These are phyloP conservation scores for Amaranthus cruentus DNA, from an alignment of 148 eudicot species.

Conservation along the genomic window DNA sequence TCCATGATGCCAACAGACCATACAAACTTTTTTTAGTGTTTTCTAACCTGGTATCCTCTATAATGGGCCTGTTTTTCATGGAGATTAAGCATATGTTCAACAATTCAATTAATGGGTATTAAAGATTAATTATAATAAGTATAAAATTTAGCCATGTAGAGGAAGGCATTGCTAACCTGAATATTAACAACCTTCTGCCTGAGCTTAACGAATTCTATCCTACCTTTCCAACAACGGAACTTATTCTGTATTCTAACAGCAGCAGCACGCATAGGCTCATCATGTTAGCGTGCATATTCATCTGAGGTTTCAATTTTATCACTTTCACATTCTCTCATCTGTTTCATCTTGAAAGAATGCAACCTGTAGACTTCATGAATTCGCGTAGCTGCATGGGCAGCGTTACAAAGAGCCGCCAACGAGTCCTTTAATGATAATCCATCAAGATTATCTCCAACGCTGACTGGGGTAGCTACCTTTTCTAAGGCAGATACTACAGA, in stretches of 20 bases:
- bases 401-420: slow-evolving; percentile 78
- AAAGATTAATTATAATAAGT: slow-evolving; percentile 2
- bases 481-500: slow-evolving; percentile 46
- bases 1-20: slow-evolving; percentile 91
- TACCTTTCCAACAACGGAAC: slow-evolving; percentile 70
- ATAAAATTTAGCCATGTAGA: background rate
- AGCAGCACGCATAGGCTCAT: slow-evolving; percentile 58
- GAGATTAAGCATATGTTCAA: background rate
- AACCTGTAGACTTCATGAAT: slow-evolving; percentile 78
- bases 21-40: slow-evolving; percentile 58
- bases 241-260: slow-evolving; percentile 70
- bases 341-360: slow-evolving; percentile 78
- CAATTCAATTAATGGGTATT: background rate
- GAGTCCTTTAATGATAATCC: slow-evolving; percentile 74
- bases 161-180: slow-evolving; percentile 43
- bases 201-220: slow-evolving; percentile 57
- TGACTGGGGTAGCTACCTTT: slow-evolving; percentile 42
- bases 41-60: slow-evolving; percentile 88
- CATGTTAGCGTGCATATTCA: slow-evolving; percentile 51
- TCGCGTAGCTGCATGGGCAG: slow-evolving; percentile 84
- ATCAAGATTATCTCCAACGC: slow-evolving; percentile 43
- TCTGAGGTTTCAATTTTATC: slow-evolving; percentile 39
- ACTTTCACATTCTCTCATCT: slow-evolving; percentile 38
- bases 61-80: slow-evolving; percentile 58
- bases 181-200: slow-evolving; percentile 70